These are phyloP conservation scores for Malus hybrid DNA, from an alignment of 331 rosid genomes.

Conservation along the genomic window DNA sequence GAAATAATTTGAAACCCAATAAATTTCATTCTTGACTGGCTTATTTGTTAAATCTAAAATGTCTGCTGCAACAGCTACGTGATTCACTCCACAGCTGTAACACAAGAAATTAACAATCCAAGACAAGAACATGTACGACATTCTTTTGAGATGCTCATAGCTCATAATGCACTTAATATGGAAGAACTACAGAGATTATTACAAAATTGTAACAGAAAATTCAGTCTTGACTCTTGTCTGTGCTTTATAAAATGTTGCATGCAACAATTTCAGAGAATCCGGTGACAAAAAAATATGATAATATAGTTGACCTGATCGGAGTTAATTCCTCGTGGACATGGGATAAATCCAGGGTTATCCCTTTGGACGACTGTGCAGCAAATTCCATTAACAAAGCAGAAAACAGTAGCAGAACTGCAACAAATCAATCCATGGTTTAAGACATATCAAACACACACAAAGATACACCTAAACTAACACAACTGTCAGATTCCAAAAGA, in stretches of 20 bases:
- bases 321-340: constrained; percentile 42
- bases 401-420: constrained; percentile 74
- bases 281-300: not conserved
- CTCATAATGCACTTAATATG: not conserved
- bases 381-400: constrained; percentile 93
- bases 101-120: not conserved
- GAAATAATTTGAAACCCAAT: not conserved
- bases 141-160: not conserved
- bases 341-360: constrained; percentile 50
- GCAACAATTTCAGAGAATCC: constrained; percentile 1
- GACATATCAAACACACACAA: not conserved
- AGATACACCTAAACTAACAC: too few species aligned
- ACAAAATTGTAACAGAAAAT: not conserved
- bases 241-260: not conserved
- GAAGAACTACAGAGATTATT: not conserved
- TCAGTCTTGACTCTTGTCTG: not conserved
- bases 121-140: not conserved
- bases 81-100: not conserved
- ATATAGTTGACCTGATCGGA: constrained; percentile 59
- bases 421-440: constrained; percentile 11
- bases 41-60: not conserved
- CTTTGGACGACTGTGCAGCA: constrained; percentile 82
- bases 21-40: not conserved
- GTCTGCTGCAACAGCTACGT: not conserved
- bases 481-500: not conserved